These are phyloP conservation scores for Nemania sp. DNA, from an alignment of 2,329 filamentous ascomycete genomes.

Conservation along the genomic window DNA sequence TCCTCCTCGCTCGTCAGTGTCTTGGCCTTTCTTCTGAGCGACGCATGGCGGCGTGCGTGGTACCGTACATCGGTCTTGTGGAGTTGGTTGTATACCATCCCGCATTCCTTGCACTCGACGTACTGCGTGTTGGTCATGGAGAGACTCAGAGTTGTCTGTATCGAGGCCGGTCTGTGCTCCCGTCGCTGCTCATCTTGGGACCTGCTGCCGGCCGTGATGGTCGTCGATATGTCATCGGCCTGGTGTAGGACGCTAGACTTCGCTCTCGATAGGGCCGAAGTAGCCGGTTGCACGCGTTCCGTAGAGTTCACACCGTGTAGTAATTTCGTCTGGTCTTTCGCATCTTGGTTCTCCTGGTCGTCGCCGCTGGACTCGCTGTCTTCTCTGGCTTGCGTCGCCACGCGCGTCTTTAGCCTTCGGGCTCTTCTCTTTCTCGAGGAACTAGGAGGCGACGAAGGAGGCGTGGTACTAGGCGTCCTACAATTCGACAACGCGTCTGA, in stretches of 20 bases:
- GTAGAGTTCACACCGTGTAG: not conserved
- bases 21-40: too few relatives aligned
- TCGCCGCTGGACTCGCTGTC: conserved; percentile 18
- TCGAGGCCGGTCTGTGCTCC: conserved; percentile 32
- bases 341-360: conserved; percentile 3
- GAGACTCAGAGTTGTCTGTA: conserved; percentile 49
- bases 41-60: conserved; percentile 45
- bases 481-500: conserved; percentile 28
- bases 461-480: conserved; percentile 32
- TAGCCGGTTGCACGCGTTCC: too few relatives aligned
- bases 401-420: conserved; percentile 41
- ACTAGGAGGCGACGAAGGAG: conserved; percentile 38
- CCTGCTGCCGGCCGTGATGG: conserved; percentile 22
- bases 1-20: too few relatives aligned
- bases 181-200: conserved; percentile 14
- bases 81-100: conserved; percentile 50
- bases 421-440: conserved; percentile 31
- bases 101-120: conserved; percentile 47
- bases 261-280: conserved; percentile 11
- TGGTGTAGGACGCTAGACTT: conserved; percentile 21
- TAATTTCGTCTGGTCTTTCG: not conserved
- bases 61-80: conserved; percentile 48
- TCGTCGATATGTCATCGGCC: conserved; percentile 4
- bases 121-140: conserved; percentile 43
- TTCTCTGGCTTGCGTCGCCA: conserved; percentile 18